Evolutionary conservation across 1,139 yeast genomes (phyloP).

Genomic region (Sugiyamaella novakii): DNA sequence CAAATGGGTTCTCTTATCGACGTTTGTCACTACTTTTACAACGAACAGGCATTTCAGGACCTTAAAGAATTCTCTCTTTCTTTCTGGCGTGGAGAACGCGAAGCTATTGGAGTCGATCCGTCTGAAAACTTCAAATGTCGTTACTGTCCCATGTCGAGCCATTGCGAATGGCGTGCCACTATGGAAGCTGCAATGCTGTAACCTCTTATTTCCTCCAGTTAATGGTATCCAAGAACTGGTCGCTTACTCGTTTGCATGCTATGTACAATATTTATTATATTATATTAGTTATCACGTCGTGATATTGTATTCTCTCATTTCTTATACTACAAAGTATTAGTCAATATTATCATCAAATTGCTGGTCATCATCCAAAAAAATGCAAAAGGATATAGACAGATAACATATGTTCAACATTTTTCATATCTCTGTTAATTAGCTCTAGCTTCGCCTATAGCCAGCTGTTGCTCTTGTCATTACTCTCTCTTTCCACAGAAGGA

Average conservation of each 20-base stretch:
- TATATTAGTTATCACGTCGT: slow-evolving; percentile 11
- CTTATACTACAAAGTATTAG: slow-evolving; percentile 6
- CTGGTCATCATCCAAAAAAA: slow-evolving; percentile 4
- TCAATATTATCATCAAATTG: background rate
- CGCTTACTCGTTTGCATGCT: background rate
- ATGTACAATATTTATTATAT: slow-evolving; percentile 15
- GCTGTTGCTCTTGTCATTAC: slow-evolving; percentile 4
- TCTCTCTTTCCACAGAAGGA: too few relatives aligned
- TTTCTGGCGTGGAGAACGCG: slow-evolving; percentile 36
- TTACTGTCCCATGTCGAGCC: slow-evolving; percentile 27
- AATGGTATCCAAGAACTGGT: too few relatives aligned
- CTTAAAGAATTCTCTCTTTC: slow-evolving; percentile 33
- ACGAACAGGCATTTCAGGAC: slow-evolving; percentile 26
- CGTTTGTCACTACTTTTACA: slow-evolving; percentile 27
- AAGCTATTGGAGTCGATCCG: slow-evolving; percentile 35
- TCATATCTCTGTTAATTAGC: background rate
- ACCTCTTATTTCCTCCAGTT: slow-evolving; percentile 1
- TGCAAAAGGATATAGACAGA: slow-evolving; percentile 14
- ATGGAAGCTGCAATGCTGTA: slow-evolving; percentile 13
- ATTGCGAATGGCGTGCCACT: slow-evolving; percentile 31
- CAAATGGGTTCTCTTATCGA: slow-evolving; percentile 25
- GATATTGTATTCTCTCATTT: background rate
- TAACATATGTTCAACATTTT: background rate
- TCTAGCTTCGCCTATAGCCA: too few relatives aligned
- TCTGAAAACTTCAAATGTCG: slow-evolving; percentile 31